Evolutionary conservation across 1,284 basidiomycete species (phyloP), one percentile per base, ranked within the genome.

Genomic region (Ganoderma sp.): DNA sequence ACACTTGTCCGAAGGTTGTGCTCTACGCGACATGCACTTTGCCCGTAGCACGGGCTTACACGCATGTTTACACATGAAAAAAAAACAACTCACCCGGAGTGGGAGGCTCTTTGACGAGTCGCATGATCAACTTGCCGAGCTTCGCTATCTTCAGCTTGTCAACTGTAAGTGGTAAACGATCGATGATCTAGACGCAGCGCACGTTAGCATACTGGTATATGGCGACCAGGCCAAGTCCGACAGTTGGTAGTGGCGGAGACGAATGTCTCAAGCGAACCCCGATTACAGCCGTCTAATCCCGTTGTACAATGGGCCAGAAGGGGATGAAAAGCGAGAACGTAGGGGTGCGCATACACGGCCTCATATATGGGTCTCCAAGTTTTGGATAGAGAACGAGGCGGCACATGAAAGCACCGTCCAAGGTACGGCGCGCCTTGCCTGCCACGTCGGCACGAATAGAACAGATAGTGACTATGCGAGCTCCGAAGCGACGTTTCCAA

Each of bases 101-200:
- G 52, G 89, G 85, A 41, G 88, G 84, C 67, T 91, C 88, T 77
- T 92, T 92, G 66, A 86, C 86, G 41, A 94, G 81, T 77, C 88
- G 90, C 73, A 90, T 85, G 61, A 94, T 85, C 63, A 93, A 82
- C 79, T 91, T 93, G 73, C 92, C 92, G 28, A 94, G 81, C 77
- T 92, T 92, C 22, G 91, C 90, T 14, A 84, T 78, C 75, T 86
- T 88, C 68, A 94, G 81, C 7, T 86, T 83, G 45, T 91, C 87
- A 32, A 93, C 77, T 15, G 87, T 88, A 74, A 94, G 81, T 5
- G 93, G 92, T 65, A 94, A 80, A 65, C 93, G 89, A 79, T 94
- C 93, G 75, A 93, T 88, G 73, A 94, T 89, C 92, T 94, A 77
- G 70, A 19, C 63, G 42, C 39, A 60, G 9, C 28, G n/a, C 58